Evolutionary conservation across 441 rosid species (phyloP).

Genomic region (Gossypium laxum): DNA sequence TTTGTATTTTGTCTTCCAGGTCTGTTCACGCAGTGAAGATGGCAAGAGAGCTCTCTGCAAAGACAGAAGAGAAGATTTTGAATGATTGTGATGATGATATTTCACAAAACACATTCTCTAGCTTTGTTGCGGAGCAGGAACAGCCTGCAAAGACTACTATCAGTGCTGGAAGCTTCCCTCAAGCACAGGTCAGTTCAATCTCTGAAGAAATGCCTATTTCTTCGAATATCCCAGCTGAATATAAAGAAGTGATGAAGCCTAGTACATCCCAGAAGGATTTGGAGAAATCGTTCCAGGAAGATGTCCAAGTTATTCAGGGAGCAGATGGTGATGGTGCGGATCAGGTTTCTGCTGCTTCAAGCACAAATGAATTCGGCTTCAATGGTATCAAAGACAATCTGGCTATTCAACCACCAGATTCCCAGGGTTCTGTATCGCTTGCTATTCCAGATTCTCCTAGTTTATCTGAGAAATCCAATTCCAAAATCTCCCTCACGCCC

Average conservation of each 20-base stretch:
- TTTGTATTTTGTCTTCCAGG: conserved; percentile 41
- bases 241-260: conserved; percentile 40
- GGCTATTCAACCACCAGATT: conserved; percentile 43
- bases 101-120: conserved; percentile 76
- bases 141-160: conserved; percentile 73
- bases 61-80: conserved; percentile 71
- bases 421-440: conserved; percentile 63
- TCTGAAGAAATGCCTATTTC: conserved; percentile 62
- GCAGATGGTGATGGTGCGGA: conserved; percentile 41
- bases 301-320: conserved; percentile 39
- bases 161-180: conserved; percentile 88
- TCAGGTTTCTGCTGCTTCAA: conserved; percentile 42
- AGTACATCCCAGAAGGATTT: conserved; percentile 37
- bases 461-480: conserved; percentile 74
- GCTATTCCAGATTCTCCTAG: conserved; percentile 60
- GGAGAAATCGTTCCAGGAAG: conserved; percentile 36
- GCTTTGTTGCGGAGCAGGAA: conserved; percentile 79
- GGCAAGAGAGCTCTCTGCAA: conserved; percentile 74
- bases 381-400: conserved; percentile 32
- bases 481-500: conserved; percentile 45
- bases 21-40: conserved; percentile 81
- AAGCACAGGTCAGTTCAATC: conserved; percentile 73
- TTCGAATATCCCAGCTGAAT: conserved; percentile 34
- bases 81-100: conserved; percentile 68
- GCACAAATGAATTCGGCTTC: conserved; percentile 43